phyloP scores from a whole-genome alignment of 2,329 filamentous ascomycete genomes.

The Westerdykella sp. region DNA sequence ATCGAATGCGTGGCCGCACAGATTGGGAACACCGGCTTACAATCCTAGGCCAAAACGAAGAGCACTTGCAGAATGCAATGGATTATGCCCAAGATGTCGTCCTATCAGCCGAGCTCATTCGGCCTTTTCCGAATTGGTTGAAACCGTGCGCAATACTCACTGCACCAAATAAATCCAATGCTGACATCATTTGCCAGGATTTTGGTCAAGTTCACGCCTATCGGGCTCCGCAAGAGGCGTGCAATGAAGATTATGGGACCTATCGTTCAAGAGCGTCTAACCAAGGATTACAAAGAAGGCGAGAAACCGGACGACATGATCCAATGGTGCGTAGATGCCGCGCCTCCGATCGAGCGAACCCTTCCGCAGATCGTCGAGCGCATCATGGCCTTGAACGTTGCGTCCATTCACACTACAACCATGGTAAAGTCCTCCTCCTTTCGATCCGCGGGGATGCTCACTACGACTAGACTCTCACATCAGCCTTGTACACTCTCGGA shows the following conservation, averaged over 20 bases:
- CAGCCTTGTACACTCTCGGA: constrained; percentile 3
- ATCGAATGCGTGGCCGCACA: not conserved
- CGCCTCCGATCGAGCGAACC: constrained; percentile 2
- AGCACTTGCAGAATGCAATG: constrained; percentile 2
- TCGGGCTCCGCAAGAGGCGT: not conserved
- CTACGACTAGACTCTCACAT: constrained; percentile 1
- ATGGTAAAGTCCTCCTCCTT: constrained; percentile 1
- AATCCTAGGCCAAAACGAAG: constrained; percentile 1
- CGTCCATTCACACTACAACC: constrained; percentile 5
- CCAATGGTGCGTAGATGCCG: constrained; percentile 3
- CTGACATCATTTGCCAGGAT: not conserved
- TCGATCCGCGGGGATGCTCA: not conserved
- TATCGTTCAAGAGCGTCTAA: constrained; percentile 1
- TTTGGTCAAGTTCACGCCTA: not conserved
- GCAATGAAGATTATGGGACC: constrained; percentile 1
- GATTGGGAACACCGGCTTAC: not conserved
- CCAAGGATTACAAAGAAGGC: not conserved
- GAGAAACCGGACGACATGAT: constrained; percentile 3
- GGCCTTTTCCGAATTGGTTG: constrained; percentile 2
- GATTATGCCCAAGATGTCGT: constrained; percentile 5
- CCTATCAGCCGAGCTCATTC: constrained; percentile 1
- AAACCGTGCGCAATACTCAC: not conserved
- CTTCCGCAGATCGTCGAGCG: constrained; percentile 2
- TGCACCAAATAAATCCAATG: not conserved
- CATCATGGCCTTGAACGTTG: constrained; percentile 5